Percentiles rank a stretch among this genome's conserved stretches.
Conservation (phyloP, 2,329 filamentous ascomycete genomes). For the Botrytis porri region DNA sequence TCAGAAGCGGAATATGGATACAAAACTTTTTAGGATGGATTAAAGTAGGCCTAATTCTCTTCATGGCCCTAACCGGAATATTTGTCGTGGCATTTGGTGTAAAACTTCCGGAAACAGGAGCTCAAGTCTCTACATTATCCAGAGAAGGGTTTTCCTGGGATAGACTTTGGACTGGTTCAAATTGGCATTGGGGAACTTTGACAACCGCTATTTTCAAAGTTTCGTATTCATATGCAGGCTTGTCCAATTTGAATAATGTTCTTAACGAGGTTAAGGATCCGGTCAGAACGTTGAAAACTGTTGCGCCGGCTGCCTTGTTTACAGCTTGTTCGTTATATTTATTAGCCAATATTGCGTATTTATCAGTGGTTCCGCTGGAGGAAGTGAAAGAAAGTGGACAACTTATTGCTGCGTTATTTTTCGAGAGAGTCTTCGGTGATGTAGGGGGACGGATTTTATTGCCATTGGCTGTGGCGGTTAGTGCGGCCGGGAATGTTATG, state of each 20-base stretch:
- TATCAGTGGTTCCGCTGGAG: constrained; percentile 54
- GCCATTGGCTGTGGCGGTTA: constrained; percentile 46
- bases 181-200: constrained; percentile 67
- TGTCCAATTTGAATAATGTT: constrained; percentile 54
- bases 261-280: constrained; percentile 58
- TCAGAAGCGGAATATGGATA: constrained; percentile 54
- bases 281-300: constrained; percentile 54
- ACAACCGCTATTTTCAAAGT: constrained; percentile 54
- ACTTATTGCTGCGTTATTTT: constrained; percentile 55
- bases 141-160: constrained; percentile 43
- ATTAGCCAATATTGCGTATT: constrained; percentile 58
- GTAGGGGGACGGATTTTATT: constrained; percentile 44
- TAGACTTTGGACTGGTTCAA: constrained; percentile 59
- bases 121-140: constrained; percentile 19
- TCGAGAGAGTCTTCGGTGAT: constrained; percentile 52
- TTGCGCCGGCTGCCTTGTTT: constrained; percentile 51
- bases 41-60: constrained; percentile 57
- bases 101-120: constrained; percentile 29
- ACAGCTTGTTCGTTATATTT: constrained; percentile 55
- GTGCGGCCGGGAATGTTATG: constrained; percentile 49
- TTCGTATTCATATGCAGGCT: constrained; percentile 54
- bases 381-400: constrained; percentile 54
- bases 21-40: constrained; percentile 62
- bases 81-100: constrained; percentile 53
- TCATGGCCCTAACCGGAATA: constrained; percentile 60